A percentile compares a stretch with the other conserved stretches of the same genome.
phyloP scores from a whole-genome alignment of 495 filamentous ascomycete genomes.

The Penicillium argentinense region DNA sequence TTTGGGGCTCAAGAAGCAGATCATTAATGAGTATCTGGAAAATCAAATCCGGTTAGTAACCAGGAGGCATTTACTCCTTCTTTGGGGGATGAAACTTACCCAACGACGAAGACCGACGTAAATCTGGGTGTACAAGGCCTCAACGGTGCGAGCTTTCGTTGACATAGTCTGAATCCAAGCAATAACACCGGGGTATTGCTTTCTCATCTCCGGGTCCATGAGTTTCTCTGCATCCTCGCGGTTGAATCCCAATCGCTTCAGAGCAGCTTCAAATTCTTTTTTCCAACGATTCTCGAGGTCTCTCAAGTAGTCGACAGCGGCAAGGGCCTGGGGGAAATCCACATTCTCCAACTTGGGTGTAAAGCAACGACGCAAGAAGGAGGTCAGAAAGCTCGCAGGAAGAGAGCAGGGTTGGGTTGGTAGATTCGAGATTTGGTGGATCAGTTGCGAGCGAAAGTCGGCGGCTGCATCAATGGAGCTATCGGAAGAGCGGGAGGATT shows the following conservation, averaged over 20 bases:
- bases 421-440: constrained; percentile 61
- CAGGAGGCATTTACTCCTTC: too few relatives aligned
- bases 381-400: constrained; percentile 65
- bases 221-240: constrained; percentile 36
- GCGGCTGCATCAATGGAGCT: constrained; percentile 46
- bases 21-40: constrained; percentile 67
- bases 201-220: constrained; percentile 35
- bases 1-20: constrained; percentile 62
- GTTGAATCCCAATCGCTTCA: constrained; percentile 45
- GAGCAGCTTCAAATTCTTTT: constrained; percentile 53
- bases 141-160: constrained; percentile 55
- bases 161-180: constrained; percentile 55
- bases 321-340: constrained; percentile 71
- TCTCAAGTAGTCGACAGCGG: constrained; percentile 69
- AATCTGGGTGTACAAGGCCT: constrained; percentile 63
- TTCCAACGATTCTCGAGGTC: constrained; percentile 66
- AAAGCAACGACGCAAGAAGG: constrained; percentile 65
- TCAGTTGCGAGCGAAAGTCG: constrained; percentile 62
- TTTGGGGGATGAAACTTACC: too few relatives aligned
- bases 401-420: constrained; percentile 65
- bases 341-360: constrained; percentile 54
- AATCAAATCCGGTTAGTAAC: constrained; percentile 16
- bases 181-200: constrained; percentile 51
- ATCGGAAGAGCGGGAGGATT: constrained; percentile 36
- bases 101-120: constrained; percentile 69